Evolutionary conservation across 202 grass and related monocot genomes (phyloP).

Genomic region (Tripidium arundinaceum): DNA sequence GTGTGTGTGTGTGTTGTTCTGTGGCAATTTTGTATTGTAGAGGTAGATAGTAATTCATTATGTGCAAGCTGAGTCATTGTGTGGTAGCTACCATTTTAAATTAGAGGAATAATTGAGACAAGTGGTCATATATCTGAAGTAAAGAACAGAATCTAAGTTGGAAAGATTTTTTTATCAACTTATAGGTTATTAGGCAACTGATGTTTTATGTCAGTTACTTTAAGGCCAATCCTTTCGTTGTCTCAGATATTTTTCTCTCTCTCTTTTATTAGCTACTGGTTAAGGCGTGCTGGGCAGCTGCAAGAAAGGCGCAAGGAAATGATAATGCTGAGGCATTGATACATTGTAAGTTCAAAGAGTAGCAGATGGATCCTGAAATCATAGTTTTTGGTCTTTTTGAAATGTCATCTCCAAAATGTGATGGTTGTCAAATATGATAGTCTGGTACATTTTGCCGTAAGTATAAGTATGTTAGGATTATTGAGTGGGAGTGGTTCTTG

Average conservation of each 20-base stretch:
- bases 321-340: constrained; percentile 26
- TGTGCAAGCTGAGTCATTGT: no score
- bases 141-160: constrained; percentile 4
- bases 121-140: neutral
- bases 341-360: constrained; percentile 38
- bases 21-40: neutral
- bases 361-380: constrained; percentile 1
- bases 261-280: constrained; percentile 18
- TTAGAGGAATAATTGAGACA: no score
- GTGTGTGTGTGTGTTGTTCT: neutral
- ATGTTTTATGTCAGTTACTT: constrained; percentile 3
- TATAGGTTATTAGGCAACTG: neutral
- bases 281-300: constrained; percentile 24
- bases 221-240: constrained; percentile 8
- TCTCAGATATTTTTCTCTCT: constrained; percentile 20
- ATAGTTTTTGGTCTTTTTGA: constrained; percentile 24
- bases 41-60: constrained; percentile 15
- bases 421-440: constrained; percentile 22
- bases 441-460: constrained; percentile 18
- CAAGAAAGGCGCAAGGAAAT: constrained; percentile 27
- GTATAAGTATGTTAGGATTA: neutral
- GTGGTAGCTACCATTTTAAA: no score
- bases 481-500: neutral
- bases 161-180: neutral
- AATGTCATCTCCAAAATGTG: constrained; percentile 20